These are phyloP conservation scores for Ulmus americana DNA, from an alignment of 331 rosid species.

Conservation along the genomic window DNA sequence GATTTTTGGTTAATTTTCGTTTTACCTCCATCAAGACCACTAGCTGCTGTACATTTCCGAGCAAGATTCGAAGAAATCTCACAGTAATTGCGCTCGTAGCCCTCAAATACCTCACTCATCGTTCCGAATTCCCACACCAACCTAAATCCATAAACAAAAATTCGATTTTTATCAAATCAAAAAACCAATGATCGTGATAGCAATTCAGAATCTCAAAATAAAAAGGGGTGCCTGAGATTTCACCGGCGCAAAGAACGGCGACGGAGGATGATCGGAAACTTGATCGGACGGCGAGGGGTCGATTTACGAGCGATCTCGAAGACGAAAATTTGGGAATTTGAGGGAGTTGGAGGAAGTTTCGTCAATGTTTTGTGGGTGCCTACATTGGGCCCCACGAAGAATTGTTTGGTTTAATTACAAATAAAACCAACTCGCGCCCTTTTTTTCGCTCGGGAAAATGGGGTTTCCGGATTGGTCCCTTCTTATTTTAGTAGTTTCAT, in stretches of 20 bases:
- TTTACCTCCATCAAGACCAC: conserved; percentile 47
- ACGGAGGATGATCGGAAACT: background rate
- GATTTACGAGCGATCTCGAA: background rate
- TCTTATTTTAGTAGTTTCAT: background rate
- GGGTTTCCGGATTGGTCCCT: background rate
- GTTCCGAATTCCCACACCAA: conserved; percentile 22
- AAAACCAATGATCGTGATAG: background rate
- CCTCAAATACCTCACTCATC: conserved; percentile 57
- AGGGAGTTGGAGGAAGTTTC: background rate
- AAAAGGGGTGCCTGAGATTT: background rate
- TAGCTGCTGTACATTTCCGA: conserved; percentile 39
- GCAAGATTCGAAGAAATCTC: conserved; percentile 48
- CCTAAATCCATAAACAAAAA: conserved; percentile 21
- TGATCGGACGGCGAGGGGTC: background rate
- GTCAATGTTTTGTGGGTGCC: too few relatives aligned
- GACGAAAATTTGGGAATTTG: background rate
- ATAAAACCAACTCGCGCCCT: background rate
- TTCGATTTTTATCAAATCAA: background rate
- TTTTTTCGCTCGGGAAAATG: background rate
- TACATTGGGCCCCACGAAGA: background rate
- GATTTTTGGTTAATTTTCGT: background rate
- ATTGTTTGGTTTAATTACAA: background rate
- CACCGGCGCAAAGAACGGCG: background rate
- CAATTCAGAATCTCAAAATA: background rate
- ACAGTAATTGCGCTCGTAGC: conserved; percentile 57